Evolutionary conservation across 768 basidiomycete species (phyloP).

Genomic region (Tylopilus sp.): DNA sequence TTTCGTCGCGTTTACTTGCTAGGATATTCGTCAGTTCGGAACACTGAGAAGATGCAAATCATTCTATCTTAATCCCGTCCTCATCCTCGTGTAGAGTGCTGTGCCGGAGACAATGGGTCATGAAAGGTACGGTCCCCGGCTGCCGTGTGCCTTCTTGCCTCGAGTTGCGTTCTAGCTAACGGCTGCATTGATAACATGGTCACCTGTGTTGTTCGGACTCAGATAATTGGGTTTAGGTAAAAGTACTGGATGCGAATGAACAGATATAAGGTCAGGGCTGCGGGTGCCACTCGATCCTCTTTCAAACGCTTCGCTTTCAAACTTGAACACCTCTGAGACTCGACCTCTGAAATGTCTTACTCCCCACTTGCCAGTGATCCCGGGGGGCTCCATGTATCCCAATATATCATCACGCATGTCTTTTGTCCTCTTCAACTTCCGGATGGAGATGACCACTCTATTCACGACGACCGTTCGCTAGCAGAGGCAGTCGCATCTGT

Average conservation of each 20-base stretch:
- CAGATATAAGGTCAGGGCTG: neutral
- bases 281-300: no score
- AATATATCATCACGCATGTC: neutral
- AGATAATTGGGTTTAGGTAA: neutral
- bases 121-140: no score
- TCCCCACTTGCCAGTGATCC: neutral
- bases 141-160: neutral
- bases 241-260: neutral
- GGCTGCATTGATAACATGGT: no score
- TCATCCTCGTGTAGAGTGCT: no score
- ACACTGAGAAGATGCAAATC: no score
- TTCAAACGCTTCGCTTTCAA: no score
- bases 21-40: no score
- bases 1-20: no score
- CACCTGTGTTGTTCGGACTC: slow-evolving; percentile 7
- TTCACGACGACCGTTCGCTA: neutral
- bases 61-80: no score
- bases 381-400: neutral
- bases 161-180: no score
- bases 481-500: neutral
- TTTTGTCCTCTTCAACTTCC: neutral
- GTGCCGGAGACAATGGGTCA: no score
- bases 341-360: neutral
- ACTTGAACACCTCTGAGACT: neutral
- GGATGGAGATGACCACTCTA: neutral